Evolutionary conservation across 75 land plant genomes (phyloP).

Genomic region (Pseudotsuga menziesii): DNA sequence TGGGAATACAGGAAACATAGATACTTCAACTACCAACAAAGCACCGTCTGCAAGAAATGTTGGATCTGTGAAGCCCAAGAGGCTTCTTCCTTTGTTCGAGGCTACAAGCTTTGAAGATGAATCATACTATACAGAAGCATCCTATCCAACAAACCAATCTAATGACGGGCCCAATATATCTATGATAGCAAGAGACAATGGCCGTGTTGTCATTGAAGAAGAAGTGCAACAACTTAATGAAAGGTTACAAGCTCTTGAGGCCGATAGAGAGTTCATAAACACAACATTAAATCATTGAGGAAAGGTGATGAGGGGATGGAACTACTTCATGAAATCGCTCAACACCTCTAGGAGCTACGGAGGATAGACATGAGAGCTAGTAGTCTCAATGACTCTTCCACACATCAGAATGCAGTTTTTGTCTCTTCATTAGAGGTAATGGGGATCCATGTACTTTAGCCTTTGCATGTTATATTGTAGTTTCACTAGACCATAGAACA

Average conservation of each 20-base stretch:
- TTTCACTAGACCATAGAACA: not conserved
- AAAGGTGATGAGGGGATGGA: constrained; percentile 42
- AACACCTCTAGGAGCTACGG: constrained; percentile 35
- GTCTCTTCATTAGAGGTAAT: constrained; percentile 2
- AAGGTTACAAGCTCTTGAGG: constrained; percentile 48
- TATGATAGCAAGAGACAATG: constrained; percentile 18
- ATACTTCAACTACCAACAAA: not conserved
- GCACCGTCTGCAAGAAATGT: not conserved
- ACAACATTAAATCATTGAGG: constrained; percentile 24
- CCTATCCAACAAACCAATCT: constrained; percentile 1
- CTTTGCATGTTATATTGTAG: not conserved
- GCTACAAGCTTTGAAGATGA: constrained; percentile 11
- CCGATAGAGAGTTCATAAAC: constrained; percentile 33
- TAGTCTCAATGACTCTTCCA: constrained; percentile 1
- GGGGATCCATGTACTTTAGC: not conserved
- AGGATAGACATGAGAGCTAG: constrained; percentile 13
- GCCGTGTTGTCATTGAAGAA: constrained; percentile 22
- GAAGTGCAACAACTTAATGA: constrained; percentile 29
- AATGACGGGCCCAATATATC: constrained; percentile 9
- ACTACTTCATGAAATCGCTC: constrained; percentile 30
- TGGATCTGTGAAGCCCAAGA: constrained; percentile 2
- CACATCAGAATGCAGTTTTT: constrained; percentile 10
- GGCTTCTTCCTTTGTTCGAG: constrained; percentile 13
- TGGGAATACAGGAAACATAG: not conserved
- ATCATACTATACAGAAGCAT: constrained; percentile 8